A percentile compares a stretch with the other conserved stretches of the same genome.
phyloP scores from a whole-genome alignment of 352 stramenopile species.

The Pythium rishiriense region DNA sequence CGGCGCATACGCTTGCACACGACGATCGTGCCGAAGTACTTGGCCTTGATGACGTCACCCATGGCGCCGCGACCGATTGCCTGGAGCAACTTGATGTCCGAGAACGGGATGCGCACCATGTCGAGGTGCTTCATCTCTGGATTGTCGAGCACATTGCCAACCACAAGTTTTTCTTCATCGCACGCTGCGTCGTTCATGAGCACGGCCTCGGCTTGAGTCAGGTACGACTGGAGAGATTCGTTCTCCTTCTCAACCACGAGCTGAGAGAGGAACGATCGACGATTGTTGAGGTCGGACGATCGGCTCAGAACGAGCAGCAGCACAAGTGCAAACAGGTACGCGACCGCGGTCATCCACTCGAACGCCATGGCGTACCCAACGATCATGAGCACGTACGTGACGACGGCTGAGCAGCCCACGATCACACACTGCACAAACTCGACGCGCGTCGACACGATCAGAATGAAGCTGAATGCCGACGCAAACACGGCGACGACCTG shows the following conservation, averaged over 20 bases:
- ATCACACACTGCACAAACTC: conserved; percentile 87
- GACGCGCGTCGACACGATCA: conserved; percentile 82
- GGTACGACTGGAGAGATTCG: conserved; percentile 71
- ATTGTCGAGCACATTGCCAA: conserved; percentile 63
- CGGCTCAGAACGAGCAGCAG: conserved; percentile 78
- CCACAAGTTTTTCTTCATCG: conserved; percentile 71
- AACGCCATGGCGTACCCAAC: conserved; percentile 51
- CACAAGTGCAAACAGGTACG: conserved; percentile 63
- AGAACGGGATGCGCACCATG: conserved; percentile 82
- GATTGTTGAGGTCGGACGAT: conserved; percentile 76
- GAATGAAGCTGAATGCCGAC: conserved; percentile 81
- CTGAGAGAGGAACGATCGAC: conserved; percentile 79
- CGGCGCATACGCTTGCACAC: conserved; percentile 88
- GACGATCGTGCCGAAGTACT: conserved; percentile 86
- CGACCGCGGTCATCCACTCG: conserved; percentile 69
- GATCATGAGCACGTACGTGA: conserved; percentile 67
- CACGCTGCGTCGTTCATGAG: conserved; percentile 79
- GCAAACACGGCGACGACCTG: conserved; percentile 69
- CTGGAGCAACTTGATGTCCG: conserved; percentile 78
- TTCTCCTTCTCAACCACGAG: conserved; percentile 88
- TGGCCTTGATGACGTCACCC: conserved; percentile 88
- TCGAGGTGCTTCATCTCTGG: conserved; percentile 78
- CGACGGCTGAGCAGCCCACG: conserved; percentile 51
- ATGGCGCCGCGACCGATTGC: conserved; percentile 79
- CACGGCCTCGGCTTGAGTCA: conserved; percentile 79